Conservation (phyloP, 2,329 filamentous ascomycete genomes). For the Bipolaris victoriae region DNA sequence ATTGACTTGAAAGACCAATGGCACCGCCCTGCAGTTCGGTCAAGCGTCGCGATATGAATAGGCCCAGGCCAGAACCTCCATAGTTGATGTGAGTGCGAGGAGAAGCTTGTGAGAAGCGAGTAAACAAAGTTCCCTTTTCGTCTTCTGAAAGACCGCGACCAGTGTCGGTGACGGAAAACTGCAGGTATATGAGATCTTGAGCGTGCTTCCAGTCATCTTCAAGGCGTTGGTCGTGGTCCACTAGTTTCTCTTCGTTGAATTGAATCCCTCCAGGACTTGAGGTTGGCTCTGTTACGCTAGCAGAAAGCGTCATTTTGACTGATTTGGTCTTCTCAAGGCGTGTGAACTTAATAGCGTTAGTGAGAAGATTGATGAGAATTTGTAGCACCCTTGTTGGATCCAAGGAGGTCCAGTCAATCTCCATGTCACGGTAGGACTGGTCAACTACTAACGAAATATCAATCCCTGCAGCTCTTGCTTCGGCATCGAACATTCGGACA, state of each 20-base stretch:
- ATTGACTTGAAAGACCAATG: constrained; percentile 36
- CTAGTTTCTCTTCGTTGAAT: constrained; percentile 35
- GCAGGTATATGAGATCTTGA: constrained; percentile 38
- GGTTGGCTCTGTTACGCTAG: constrained; percentile 36
- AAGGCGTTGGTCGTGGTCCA: constrained; percentile 27
- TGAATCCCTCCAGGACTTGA: constrained; percentile 39
- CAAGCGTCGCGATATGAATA: constrained; percentile 42
- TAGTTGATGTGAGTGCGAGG: constrained; percentile 47
- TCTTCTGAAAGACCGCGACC: constrained; percentile 49
- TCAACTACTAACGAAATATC: constrained; percentile 40
- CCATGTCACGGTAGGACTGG: constrained; percentile 46
- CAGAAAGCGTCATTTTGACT: constrained; percentile 49
- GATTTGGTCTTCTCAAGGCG: constrained; percentile 35
- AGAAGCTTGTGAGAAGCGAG: constrained; percentile 41
- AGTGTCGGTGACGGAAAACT: constrained; percentile 48
- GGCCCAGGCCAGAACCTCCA: constrained; percentile 46
- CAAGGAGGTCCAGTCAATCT: constrained; percentile 48
- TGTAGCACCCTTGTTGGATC: constrained; percentile 52
- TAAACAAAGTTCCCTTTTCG: constrained; percentile 43
- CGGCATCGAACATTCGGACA: constrained; percentile 49
- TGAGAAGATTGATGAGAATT: constrained; percentile 49
- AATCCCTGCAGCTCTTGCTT: constrained; percentile 41
- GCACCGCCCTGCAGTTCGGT: constrained; percentile 43
- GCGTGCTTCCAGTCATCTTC: constrained; percentile 45
- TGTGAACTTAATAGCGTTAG: constrained; percentile 55